Evolutionary conservation across 208 protist genomes (phyloP).

Genomic region (Acanthamoeba sp.): DNA sequence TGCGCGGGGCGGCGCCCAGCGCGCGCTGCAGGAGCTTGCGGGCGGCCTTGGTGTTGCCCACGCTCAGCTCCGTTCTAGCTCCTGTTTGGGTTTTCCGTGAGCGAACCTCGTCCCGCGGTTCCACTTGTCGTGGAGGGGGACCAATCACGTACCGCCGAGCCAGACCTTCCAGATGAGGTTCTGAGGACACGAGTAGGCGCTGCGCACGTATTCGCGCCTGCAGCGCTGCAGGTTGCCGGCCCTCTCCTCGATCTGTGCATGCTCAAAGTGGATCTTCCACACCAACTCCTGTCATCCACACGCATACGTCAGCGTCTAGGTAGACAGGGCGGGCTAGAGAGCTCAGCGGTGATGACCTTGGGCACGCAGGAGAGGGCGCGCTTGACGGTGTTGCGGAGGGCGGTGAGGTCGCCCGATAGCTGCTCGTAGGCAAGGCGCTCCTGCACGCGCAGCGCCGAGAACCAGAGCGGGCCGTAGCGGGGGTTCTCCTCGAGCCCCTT

Average conservation of each 20-base stretch:
- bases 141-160: constrained; percentile 81
- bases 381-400: constrained; percentile 76
- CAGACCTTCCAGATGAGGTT: constrained; percentile 93
- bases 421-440: constrained; percentile 84
- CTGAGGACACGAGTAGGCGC: constrained; percentile 82
- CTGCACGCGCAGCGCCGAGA: constrained; percentile 86
- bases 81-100: too few relatives aligned
- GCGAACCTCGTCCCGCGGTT: too few relatives aligned
- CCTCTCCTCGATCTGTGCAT: constrained; percentile 90
- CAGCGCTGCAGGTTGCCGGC: constrained; percentile 80
- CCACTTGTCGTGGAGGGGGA: not conserved
- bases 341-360: not conserved
- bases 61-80: constrained; percentile 85
- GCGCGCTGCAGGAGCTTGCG: constrained; percentile 86
- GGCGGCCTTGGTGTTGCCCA: constrained; percentile 78
- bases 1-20: constrained; percentile 86
- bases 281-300: constrained; percentile 84
- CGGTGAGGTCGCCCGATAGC: constrained; percentile 46
- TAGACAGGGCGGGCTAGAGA: not conserved
- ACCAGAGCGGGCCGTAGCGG: constrained; percentile 92
- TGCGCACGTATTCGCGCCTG: constrained; percentile 85
- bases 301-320: not conserved
- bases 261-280: constrained; percentile 93
- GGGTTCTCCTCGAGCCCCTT: constrained; percentile 85
- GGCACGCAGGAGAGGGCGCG: constrained; percentile 79